phyloP scores from a whole-genome alignment of 1,139 yeast species.

The Debaryomyces sp. region DNA sequence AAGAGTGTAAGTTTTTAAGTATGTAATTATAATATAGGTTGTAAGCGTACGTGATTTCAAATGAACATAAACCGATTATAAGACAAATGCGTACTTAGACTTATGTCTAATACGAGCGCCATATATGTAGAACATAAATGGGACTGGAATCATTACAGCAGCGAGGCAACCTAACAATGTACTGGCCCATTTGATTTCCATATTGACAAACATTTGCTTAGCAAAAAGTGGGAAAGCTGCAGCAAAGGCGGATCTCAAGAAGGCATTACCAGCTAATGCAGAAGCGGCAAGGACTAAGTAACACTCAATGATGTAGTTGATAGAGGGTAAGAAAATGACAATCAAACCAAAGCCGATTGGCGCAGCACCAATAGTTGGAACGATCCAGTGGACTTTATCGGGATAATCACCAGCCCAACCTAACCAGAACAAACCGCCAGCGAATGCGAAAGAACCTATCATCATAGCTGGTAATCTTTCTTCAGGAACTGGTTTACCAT shows the following conservation, averaged over 20 bases:
- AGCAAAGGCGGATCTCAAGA: conserved; percentile 64
- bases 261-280: conserved; percentile 87
- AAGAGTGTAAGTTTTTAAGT: too few relatives aligned
- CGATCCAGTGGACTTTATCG: conserved; percentile 69
- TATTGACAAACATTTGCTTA: conserved; percentile 67
- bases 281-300: conserved; percentile 80
- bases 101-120: conserved; percentile 64
- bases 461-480: conserved; percentile 69
- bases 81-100: conserved; percentile 30
- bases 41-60: background rate
- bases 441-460: conserved; percentile 62
- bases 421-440: conserved; percentile 75
- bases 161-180: conserved; percentile 74
- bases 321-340: conserved; percentile 69
- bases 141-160: conserved; percentile 66
- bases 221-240: conserved; percentile 56
- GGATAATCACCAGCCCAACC: conserved; percentile 78
- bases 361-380: conserved; percentile 67
- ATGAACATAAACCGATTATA: background rate
- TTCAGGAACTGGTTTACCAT: conserved; percentile 68
- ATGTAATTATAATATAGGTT: background rate
- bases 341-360: conserved; percentile 73
- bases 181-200: conserved; percentile 86
- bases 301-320: conserved; percentile 75
- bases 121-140: conserved; percentile 66